A percentile compares a stretch with the other conserved stretches of the same genome.
phyloP scores from a whole-genome alignment of 257 asterid genomes.

The Nicotiana paniculata region DNA sequence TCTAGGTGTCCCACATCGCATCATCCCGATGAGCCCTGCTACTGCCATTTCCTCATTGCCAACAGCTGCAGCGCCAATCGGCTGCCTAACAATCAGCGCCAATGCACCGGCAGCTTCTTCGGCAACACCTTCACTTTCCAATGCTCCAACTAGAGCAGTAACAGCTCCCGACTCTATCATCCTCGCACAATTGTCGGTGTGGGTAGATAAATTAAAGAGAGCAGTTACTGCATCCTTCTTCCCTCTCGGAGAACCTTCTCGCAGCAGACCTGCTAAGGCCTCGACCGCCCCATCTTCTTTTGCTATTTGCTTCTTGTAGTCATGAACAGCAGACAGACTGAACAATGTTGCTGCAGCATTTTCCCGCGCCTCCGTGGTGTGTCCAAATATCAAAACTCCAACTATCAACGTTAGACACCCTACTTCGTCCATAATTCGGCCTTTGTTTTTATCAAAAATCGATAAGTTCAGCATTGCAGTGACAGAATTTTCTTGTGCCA shows the following conservation, averaged over 20 bases:
- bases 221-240: constrained; percentile 92
- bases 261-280: constrained; percentile 56
- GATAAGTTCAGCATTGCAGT: constrained; percentile 88
- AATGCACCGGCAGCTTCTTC: constrained; percentile 96
- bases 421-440: constrained; percentile 64
- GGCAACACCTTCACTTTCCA: constrained; percentile 53
- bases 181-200: constrained; percentile 49
- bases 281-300: constrained; percentile 68
- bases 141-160: constrained; percentile 50
- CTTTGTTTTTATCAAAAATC: constrained; percentile 71
- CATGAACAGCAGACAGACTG: constrained; percentile 93
- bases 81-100: constrained; percentile 70
- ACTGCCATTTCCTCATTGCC: constrained; percentile 62
- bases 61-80: constrained; percentile 68
- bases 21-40: constrained; percentile 55
- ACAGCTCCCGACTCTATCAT: constrained; percentile 84
- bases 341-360: constrained; percentile 92
- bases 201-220: constrained; percentile 71
- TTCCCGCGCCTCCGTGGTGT: constrained; percentile 77
- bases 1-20: constrained; percentile 79
- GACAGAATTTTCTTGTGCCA: constrained; percentile 83
- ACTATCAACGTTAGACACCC: constrained; percentile 70
- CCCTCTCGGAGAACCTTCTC: constrained; percentile 75
- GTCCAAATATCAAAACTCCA: constrained; percentile 57
- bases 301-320: constrained; percentile 67